Evolutionary conservation across 2,329 filamentous ascomycete species (phyloP).

Genomic region (Cladosporium sp.): DNA sequence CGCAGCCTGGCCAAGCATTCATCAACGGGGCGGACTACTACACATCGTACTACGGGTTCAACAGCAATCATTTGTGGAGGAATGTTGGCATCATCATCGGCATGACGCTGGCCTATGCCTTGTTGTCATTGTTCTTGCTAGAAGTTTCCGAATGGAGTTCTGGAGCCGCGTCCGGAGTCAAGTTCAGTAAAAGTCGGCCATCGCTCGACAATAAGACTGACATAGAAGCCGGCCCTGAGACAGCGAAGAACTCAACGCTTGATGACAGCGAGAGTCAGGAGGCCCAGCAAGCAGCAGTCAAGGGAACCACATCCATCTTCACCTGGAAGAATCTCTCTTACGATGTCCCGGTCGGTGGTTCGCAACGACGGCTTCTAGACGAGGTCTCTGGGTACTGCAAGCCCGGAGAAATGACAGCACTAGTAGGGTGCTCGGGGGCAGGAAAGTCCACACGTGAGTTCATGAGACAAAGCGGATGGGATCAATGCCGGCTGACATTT

Average conservation of each 20-base stretch:
- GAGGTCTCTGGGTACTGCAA: slow-evolving; percentile 66
- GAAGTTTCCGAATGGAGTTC: too few species aligned
- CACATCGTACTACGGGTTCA: slow-evolving; percentile 42
- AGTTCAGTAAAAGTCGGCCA: too few species aligned
- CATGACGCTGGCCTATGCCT: slow-evolving; percentile 16
- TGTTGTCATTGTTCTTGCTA: too few species aligned
- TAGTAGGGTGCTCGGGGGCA: slow-evolving; percentile 70
- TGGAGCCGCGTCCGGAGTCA: too few species aligned
- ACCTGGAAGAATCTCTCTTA: slow-evolving; percentile 84
- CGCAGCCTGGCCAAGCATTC: slow-evolving; percentile 48
- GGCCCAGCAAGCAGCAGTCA: background rate
- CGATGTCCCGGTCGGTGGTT: slow-evolving; percentile 50
- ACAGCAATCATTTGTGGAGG: slow-evolving; percentile 36
- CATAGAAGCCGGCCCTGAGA: too few species aligned
- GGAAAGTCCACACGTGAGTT: slow-evolving; percentile 27
- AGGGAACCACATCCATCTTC: slow-evolving; percentile 38
- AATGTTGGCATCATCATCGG: slow-evolving; percentile 64
- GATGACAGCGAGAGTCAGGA: background rate
- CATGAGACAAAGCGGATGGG: too few species aligned
- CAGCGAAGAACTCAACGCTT: too few species aligned
- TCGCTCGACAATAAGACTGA: too few species aligned
- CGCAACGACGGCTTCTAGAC: slow-evolving; percentile 45
- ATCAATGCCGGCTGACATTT: too few species aligned
- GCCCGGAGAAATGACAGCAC: slow-evolving; percentile 68
- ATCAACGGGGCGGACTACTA: slow-evolving; percentile 61